Conservation (phyloP, 768 basidiomycete genomes). For the Tulasnella sp. region DNA sequence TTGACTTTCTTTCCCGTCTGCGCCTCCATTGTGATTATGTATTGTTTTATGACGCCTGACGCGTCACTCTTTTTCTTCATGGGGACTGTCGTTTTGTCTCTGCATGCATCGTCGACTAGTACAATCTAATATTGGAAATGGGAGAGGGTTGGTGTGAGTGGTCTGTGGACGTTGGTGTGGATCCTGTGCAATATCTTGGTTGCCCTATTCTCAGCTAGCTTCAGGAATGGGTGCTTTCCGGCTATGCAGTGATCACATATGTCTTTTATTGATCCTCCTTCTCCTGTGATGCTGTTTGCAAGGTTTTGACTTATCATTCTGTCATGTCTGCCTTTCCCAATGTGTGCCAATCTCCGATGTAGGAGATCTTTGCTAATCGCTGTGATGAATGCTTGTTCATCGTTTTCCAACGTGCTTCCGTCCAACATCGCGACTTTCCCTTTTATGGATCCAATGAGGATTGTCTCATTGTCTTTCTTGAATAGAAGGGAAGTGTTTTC, state of each 20-base stretch:
- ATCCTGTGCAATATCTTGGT: slow-evolving; percentile 1
- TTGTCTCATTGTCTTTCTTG: background rate
- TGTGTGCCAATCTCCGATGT: slow-evolving; percentile 4
- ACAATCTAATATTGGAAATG: slow-evolving; percentile 15
- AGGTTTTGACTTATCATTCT: background rate
- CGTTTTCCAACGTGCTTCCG: background rate
- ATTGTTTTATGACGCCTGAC: slow-evolving; percentile 28
- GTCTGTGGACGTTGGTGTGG: slow-evolving; percentile 19
- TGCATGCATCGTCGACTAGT: slow-evolving; percentile 10
- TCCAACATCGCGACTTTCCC: background rate
- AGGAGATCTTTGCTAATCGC: background rate
- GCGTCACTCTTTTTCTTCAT: slow-evolving; percentile 13
- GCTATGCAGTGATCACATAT: slow-evolving; percentile 12
- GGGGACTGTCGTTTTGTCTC: background rate
- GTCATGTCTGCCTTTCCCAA: background rate
- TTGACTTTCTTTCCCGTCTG: slow-evolving; percentile 27
- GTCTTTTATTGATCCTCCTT: background rate
- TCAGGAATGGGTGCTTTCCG: slow-evolving; percentile 18
- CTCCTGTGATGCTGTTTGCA: background rate
- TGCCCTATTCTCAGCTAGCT: background rate
- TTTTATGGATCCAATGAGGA: background rate
- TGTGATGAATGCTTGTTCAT: background rate
- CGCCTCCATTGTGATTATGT: slow-evolving; percentile 32
- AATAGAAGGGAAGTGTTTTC: background rate
- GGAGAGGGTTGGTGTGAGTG: background rate